Conservation (phyloP, 208 protist species). For the Lotmaria passim region DNA sequence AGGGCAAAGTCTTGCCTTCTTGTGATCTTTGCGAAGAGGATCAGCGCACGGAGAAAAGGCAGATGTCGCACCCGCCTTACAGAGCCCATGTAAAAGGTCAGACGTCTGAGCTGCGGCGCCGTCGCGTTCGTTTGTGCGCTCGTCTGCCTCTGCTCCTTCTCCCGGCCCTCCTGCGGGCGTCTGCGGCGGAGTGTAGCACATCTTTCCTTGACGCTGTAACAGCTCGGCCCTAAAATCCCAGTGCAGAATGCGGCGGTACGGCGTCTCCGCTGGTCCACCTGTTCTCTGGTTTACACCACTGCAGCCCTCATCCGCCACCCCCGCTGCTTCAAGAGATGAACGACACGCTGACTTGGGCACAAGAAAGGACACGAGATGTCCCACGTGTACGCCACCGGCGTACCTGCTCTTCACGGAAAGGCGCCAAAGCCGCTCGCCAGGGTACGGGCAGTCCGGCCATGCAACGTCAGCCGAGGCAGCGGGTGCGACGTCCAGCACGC, state of each 20-base stretch:
- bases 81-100: too few relatives aligned
- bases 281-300: background rate
- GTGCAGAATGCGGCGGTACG: conserved; percentile 16
- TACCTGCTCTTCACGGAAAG: conserved; percentile 3
- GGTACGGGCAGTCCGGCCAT: conserved; percentile 21
- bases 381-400: conserved; percentile 18
- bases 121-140: background rate
- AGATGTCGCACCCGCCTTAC: too few relatives aligned
- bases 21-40: too few relatives aligned
- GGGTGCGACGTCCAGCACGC: background rate
- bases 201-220: background rate
- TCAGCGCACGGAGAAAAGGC: too few relatives aligned
- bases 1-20: too few relatives aligned
- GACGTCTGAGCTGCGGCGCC: too few relatives aligned
- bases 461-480: background rate
- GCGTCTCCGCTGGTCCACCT: background rate
- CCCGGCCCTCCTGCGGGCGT: too few relatives aligned
- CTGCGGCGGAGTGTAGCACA: background rate
- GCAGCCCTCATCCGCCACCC: background rate
- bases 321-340: too few relatives aligned
- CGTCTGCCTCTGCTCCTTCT: background rate
- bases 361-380: conserved; percentile 25
- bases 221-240: conserved; percentile 17
- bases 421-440: background rate
- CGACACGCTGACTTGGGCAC: background rate